phyloP scores from a whole-genome alignment of 768 basidiomycete genomes.

The Daedalea quercina region DNA sequence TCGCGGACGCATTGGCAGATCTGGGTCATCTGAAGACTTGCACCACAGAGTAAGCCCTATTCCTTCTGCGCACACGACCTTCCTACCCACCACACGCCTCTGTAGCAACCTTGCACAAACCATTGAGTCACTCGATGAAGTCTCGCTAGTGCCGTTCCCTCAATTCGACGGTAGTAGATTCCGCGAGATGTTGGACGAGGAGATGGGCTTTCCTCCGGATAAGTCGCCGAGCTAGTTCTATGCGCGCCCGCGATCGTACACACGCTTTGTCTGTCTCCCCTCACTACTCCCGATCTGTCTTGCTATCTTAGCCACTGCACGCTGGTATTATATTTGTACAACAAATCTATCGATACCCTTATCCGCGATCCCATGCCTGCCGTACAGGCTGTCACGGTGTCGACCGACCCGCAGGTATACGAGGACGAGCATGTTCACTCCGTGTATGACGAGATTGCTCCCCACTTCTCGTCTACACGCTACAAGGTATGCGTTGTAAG shows the following conservation, averaged over 20 bases:
- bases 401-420: slow-evolving; percentile 48
- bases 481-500: slow-evolving; percentile 57
- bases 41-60: slow-evolving; percentile 46
- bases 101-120: slow-evolving; percentile 47
- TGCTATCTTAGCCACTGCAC: slow-evolving; percentile 1
- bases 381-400: slow-evolving; percentile 21
- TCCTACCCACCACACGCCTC: not conserved
- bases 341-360: not conserved
- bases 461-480: slow-evolving; percentile 83
- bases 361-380: slow-evolving; percentile 4
- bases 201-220: slow-evolving; percentile 57
- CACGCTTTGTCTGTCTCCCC: slow-evolving; percentile 2
- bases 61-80: not conserved
- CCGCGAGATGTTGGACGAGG: slow-evolving; percentile 60
- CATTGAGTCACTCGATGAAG: slow-evolving; percentile 43
- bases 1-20: slow-evolving; percentile 61
- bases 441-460: slow-evolving; percentile 80
- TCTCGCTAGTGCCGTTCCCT: slow-evolving; percentile 52
- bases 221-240: not conserved
- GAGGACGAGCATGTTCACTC: slow-evolving; percentile 74
- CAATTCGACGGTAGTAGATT: slow-evolving; percentile 64
- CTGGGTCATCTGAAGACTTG: slow-evolving; percentile 54
- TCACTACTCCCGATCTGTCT: slow-evolving; percentile 1
- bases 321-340: not conserved
- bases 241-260: not conserved